Base-by-base conservation (phyloP, 2,329 filamentous ascomycete species). In the Trichophyton mentagrophytes region DNA sequence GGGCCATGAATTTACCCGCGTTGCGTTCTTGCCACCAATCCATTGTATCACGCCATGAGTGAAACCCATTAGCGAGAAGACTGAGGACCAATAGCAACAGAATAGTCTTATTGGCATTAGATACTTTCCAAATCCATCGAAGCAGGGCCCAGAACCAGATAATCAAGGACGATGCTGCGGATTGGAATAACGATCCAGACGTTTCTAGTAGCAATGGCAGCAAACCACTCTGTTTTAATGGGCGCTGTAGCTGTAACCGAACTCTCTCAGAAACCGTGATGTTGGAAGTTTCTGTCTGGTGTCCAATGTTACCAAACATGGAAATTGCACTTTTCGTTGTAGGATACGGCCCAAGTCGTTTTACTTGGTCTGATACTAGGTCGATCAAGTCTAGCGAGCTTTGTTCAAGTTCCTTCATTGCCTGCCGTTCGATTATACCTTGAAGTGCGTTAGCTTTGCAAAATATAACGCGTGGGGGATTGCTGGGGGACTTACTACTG, bases 11-110 rank as follows among this genome's bases (percentile, higher is more conserved):
- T 46, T 80, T 85, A 15, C 81, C 82, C 1, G 91, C 90, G 62
- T 83, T 86, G 61, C 90, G 83, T 74, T 97, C 92, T 53, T 83
- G 80, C 87, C 89, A 96, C 90, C 90, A 97, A 1, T 82, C 79
- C 67, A 85, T 84, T 5, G 83, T 82, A 69, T 89, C 85, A 64
- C 85, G 83, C 11, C 87, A 88, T 0, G 88, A 85, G 69, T 91
- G 84, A 66, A 90, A 80, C 22, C 87, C 73, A 69, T 97, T 97
- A 57, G 84, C 80, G 9, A 89, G 68, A 11, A 84, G 73, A 69
- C 90, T 96, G 33, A 87, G 67, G 0, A 79, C 77, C 17, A 97
- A 78, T 13, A 92, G 71, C 2, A 79, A 69, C 33, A 97, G 74
- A 3, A 97, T 82, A 20, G 96, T 70, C 46, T 85, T 82, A 70